phyloP scores from a whole-genome alignment of 2,329 filamentous ascomycete genomes.

The Furcasterigmium sp. region DNA sequence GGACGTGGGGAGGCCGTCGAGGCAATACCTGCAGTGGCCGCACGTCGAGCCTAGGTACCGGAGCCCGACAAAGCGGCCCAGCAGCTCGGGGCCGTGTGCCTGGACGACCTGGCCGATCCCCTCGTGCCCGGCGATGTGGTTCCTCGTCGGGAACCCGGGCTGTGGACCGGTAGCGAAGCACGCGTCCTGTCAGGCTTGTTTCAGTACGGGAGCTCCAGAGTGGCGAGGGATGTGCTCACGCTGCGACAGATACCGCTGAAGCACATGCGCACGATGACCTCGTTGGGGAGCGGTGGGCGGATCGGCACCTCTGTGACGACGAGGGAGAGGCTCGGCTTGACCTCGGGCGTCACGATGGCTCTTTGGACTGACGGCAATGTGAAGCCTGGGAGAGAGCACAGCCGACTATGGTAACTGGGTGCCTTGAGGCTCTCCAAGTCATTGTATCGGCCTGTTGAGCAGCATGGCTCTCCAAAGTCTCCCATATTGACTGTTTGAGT shows the following conservation, averaged over 20 bases:
- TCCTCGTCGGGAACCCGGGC: background rate
- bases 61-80: background rate
- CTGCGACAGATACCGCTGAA: background rate
- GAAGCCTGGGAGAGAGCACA: background rate
- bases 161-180: background rate
- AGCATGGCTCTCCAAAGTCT: no score
- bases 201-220: no score
- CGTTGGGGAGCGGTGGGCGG: background rate
- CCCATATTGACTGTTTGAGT: no score
- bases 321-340: background rate
- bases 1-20: background rate
- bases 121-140: slow-evolving; percentile 5
- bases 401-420: no score
- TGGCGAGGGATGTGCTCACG: background rate
- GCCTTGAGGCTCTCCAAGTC: no score
- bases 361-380: background rate
- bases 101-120: slow-evolving; percentile 1
- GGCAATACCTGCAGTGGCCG: background rate
- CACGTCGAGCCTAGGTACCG: background rate
- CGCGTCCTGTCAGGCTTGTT: no score
- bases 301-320: background rate
- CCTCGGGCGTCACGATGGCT: background rate
- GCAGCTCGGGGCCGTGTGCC: background rate
- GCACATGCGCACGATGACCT: background rate
- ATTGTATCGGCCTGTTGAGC: no score